Evolutionary conservation across 2,329 filamentous ascomycete species (phyloP).

Genomic region (Trematosphaeria pertusa): DNA sequence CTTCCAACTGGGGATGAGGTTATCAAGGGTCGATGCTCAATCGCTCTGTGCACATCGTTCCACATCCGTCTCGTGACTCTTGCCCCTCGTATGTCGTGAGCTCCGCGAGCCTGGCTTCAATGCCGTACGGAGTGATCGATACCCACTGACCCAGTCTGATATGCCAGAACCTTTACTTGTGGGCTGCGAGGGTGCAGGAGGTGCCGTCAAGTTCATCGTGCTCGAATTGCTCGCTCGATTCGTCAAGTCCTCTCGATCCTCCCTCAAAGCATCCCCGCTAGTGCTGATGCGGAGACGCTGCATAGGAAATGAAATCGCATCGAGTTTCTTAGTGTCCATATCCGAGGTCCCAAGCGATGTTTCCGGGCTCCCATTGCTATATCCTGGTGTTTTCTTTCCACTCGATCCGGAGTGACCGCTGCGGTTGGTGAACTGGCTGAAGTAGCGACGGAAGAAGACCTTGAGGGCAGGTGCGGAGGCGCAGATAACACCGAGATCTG

Average conservation of each 20-base stretch:
- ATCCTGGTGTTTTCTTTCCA: not conserved
- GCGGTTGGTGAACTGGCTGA: slow-evolving; percentile 26
- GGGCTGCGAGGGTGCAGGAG: slow-evolving; percentile 2
- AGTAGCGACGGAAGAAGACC: slow-evolving; percentile 52
- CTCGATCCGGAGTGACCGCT: slow-evolving; percentile 15
- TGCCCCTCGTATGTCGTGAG: too few relatives aligned
- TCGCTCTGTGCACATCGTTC: too few relatives aligned
- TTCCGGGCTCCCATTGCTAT: slow-evolving; percentile 4
- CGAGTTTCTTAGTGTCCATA: slow-evolving; percentile 3
- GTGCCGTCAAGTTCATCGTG: slow-evolving; percentile 10
- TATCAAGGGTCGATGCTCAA: too few relatives aligned
- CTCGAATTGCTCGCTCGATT: slow-evolving; percentile 15
- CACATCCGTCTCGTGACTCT: too few relatives aligned
- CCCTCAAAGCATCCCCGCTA: slow-evolving; percentile 8
- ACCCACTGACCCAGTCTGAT: too few relatives aligned
- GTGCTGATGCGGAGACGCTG: slow-evolving; percentile 12
- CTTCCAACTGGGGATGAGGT: too few relatives aligned
- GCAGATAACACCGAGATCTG: slow-evolving; percentile 51
- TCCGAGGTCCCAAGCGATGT: slow-evolving; percentile 5
- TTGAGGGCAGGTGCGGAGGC: slow-evolving; percentile 53
- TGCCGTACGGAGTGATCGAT: slow-evolving; percentile 8
- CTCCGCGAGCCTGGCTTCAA: too few relatives aligned
- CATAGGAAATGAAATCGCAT: slow-evolving; percentile 7
- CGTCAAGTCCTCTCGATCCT: slow-evolving; percentile 10
- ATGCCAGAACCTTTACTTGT: too few relatives aligned